phyloP scores from a whole-genome alignment of 2,329 filamentous ascomycete species.

The Fusarium marasasianum region DNA sequence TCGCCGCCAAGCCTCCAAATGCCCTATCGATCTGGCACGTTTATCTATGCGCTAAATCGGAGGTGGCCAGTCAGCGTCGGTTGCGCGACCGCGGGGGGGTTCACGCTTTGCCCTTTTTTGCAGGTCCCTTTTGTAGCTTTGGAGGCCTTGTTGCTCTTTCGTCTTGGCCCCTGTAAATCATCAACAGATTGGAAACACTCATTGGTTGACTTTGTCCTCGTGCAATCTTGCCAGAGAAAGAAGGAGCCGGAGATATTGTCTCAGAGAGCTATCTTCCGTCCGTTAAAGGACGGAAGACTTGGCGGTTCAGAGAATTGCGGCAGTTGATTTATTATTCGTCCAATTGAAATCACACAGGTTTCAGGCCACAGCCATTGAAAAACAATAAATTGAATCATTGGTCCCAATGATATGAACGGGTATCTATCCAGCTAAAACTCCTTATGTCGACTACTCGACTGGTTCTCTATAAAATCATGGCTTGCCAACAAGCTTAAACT shows the following conservation, averaged over 20 bases:
- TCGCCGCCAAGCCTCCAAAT: constrained; percentile 21
- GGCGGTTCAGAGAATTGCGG: background rate
- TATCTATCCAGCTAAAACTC: constrained; percentile 14
- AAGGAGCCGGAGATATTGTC: constrained; percentile 11
- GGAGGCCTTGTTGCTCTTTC: constrained; percentile 20
- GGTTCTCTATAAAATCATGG: background rate
- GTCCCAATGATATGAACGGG: background rate
- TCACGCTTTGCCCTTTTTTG: constrained; percentile 40
- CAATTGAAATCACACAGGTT: background rate
- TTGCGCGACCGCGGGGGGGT: background rate
- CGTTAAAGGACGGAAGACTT: background rate
- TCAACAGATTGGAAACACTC: background rate
- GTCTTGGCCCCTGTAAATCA: constrained; percentile 17
- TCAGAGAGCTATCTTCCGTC: constrained; percentile 13
- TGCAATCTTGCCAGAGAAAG: constrained; percentile 28
- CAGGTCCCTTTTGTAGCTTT: constrained; percentile 36
- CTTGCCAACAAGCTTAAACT: background rate
- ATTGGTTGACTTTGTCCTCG: constrained; percentile 19
- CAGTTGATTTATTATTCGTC: constrained; percentile 14
- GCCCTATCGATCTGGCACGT: constrained; percentile 45
- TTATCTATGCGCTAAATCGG: constrained; percentile 36
- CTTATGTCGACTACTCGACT: background rate
- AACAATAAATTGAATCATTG: background rate
- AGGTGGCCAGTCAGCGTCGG: constrained; percentile 28
- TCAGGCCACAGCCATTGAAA: background rate